phyloP scores from a whole-genome alignment of 805 yeast species.

The Candida palmyrensis region DNA sequence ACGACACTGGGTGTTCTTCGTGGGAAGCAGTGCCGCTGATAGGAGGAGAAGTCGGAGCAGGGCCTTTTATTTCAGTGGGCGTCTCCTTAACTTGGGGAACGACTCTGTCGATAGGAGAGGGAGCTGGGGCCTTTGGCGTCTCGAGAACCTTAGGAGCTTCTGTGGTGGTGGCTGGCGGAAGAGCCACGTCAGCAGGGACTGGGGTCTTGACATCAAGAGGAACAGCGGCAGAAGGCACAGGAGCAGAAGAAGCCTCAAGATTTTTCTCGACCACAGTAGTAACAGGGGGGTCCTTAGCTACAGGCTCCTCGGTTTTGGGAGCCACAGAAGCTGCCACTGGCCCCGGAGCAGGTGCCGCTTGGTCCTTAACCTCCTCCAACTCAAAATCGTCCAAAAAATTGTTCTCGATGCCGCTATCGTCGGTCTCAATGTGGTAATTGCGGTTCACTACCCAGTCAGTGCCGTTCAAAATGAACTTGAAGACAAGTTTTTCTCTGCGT shows the following conservation, averaged over 20 bases:
- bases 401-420: slow-evolving; percentile 21
- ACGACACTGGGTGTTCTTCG: slow-evolving; percentile 8
- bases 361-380: slow-evolving; percentile 6
- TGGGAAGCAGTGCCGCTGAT: slow-evolving; percentile 3
- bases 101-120: slow-evolving; percentile 7
- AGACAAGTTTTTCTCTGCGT: slow-evolving; percentile 21
- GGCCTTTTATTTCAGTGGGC: background rate
- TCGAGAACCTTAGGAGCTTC: slow-evolving; percentile 8
- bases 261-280: background rate
- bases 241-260: background rate
- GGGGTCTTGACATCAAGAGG: slow-evolving; percentile 2
- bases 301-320: background rate
- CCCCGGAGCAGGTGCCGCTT: background rate
- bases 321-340: background rate
- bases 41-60: slow-evolving; percentile 2
- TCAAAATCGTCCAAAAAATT: slow-evolving; percentile 17
- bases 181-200: slow-evolving; percentile 1
- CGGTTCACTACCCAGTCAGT: slow-evolving; percentile 23
- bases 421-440: slow-evolving; percentile 13
- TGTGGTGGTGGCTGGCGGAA: slow-evolving; percentile 6
- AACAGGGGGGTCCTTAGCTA: background rate
- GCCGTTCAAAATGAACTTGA: slow-evolving; percentile 34
- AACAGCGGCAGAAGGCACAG: slow-evolving; percentile 1
- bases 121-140: slow-evolving; percentile 7
- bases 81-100: slow-evolving; percentile 5